Conservation (phyloP, 169 alveolate species). For the Cryptosporidium parvum region DNA sequence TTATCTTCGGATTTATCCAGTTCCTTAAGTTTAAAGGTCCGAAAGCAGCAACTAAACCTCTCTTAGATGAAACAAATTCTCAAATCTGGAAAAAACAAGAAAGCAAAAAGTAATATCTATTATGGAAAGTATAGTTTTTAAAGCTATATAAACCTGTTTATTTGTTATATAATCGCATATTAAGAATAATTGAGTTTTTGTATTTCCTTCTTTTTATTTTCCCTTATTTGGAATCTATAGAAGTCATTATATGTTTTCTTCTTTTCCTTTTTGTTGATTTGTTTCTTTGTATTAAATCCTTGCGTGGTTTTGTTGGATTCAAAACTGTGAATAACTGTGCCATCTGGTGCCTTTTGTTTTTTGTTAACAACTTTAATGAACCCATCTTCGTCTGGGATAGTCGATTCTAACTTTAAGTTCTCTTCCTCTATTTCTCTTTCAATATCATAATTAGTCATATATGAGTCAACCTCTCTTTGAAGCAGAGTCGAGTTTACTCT, state of each 20-base stretch:
- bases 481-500: slow-evolving; percentile 26
- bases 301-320: not conserved
- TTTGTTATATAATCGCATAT: not conserved
- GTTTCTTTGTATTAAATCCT: slow-evolving; percentile 26
- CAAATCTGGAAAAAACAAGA: slow-evolving; percentile 25
- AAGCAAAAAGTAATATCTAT: not conserved
- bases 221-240: slow-evolving; percentile 60
- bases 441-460: slow-evolving; percentile 67
- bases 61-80: slow-evolving; percentile 56
- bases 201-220: slow-evolving; percentile 51
- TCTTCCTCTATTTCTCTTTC: slow-evolving; percentile 66
- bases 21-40: slow-evolving; percentile 57
- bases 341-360: slow-evolving; percentile 57
- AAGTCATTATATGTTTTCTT: slow-evolving; percentile 39
- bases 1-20: slow-evolving; percentile 39
- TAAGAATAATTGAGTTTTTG: slow-evolving; percentile 20
- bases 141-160: not conserved
- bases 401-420: slow-evolving; percentile 50
- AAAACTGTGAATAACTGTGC: slow-evolving; percentile 61
- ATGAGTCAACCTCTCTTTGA: slow-evolving; percentile 29
- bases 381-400: slow-evolving; percentile 59
- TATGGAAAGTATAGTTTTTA: not conserved
- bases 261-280: slow-evolving; percentile 46
- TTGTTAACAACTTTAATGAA: slow-evolving; percentile 32
- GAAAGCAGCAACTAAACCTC: slow-evolving; percentile 45